phyloP scores from a whole-genome alignment of 140 eudicot genomes.

The Stevia rebaudiana region DNA sequence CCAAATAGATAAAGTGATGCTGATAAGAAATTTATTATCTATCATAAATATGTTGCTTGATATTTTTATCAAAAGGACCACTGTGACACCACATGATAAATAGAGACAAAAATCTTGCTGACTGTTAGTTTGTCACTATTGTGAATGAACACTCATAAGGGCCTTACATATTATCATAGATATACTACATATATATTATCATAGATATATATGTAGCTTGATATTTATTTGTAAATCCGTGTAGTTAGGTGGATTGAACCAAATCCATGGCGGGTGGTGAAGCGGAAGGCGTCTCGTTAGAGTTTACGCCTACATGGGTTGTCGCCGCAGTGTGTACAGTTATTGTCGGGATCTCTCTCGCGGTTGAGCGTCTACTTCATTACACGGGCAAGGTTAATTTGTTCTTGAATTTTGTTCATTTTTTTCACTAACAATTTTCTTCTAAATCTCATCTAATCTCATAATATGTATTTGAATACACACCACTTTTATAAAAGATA shows the following conservation, averaged over 20 bases:
- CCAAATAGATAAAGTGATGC: background rate
- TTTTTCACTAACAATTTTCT: too few species aligned
- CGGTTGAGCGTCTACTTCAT: slow-evolving; percentile 60
- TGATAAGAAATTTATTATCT: too few species aligned
- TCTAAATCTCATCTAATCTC: too few species aligned
- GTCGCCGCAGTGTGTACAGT: slow-evolving; percentile 65
- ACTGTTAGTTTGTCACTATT: background rate
- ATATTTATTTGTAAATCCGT: background rate
- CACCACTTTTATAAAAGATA: too few species aligned
- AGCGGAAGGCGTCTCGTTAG: slow-evolving; percentile 44
- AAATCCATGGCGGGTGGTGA: slow-evolving; percentile 45
- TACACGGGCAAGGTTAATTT: slow-evolving; percentile 64
- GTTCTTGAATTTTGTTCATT: too few species aligned
- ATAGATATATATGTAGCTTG: too few species aligned
- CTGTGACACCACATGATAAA: background rate
- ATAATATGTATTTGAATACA: too few species aligned
- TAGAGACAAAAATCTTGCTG: background rate
- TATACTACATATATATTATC: too few species aligned
- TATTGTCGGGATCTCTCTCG: slow-evolving; percentile 60
- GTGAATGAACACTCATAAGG: too few species aligned
- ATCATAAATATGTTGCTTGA: background rate
- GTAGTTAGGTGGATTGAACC: background rate
- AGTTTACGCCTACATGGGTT: slow-evolving; percentile 78
- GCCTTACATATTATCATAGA: too few species aligned
- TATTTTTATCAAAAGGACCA: background rate